phyloP scores from a whole-genome alignment of 306 rosid species.

The Astragalus membranaceus region DNA sequence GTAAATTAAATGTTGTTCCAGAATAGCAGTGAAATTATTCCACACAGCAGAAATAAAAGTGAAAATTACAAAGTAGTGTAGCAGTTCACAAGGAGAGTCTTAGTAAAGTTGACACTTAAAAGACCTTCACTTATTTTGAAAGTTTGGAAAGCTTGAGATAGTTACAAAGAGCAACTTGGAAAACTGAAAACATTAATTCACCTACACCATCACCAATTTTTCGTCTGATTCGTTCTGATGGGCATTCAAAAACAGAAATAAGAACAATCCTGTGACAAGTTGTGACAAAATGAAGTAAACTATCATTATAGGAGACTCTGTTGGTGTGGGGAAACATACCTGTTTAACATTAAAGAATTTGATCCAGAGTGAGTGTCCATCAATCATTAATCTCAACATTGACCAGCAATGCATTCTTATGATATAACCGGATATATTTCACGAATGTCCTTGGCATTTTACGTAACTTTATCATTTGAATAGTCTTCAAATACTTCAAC shows the following conservation, averaged over 20 bases:
- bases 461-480: conserved; percentile 12
- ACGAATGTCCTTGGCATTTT: no score
- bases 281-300: background rate
- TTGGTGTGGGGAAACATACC: no score
- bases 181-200: background rate
- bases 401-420: background rate
- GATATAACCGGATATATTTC: no score
- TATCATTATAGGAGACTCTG: background rate
- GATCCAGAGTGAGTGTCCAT: background rate
- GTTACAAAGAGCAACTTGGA: background rate
- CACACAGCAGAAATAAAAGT: background rate
- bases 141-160: background rate
- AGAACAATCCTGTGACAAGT: background rate
- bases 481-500: conserved; percentile 19
- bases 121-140: background rate
- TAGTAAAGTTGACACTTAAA: background rate
- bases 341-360: background rate
- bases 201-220: background rate
- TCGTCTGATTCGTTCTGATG: background rate
- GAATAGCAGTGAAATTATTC: background rate
- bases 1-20: background rate
- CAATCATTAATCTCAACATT: background rate
- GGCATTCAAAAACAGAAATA: background rate
- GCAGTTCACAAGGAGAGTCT: background rate
- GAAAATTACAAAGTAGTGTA: background rate